Evolutionary conservation across 164 flowering plant genomes (phyloP).

Genomic region (Pachysandra terminalis): DNA sequence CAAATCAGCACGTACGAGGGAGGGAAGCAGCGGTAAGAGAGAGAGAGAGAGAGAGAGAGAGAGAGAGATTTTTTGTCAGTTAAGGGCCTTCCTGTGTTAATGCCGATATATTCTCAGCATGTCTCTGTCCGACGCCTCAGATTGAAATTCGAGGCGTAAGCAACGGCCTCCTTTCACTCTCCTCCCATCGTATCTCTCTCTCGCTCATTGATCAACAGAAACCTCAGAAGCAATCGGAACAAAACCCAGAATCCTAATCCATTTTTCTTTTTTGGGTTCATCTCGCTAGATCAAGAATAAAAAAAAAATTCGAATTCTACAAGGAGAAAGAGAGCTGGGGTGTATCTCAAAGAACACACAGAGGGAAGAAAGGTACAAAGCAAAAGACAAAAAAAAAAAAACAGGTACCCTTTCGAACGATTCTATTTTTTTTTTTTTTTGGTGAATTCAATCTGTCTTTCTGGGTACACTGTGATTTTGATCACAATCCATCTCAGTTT

Average conservation of each 20-base stretch:
- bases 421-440: neutral
- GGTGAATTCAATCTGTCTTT: neutral
- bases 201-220: neutral
- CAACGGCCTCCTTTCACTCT: conserved; percentile 23
- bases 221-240: conserved; percentile 5
- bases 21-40: neutral
- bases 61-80: conserved; percentile 7
- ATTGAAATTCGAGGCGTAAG: conserved; percentile 30
- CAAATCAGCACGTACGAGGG: too few species aligned
- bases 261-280: conserved; percentile 15
- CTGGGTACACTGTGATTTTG: neutral
- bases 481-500: neutral
- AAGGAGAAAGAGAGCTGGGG: neutral
- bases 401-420: neutral
- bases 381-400: too few species aligned
- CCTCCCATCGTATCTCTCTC: too few species aligned
- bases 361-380: neutral
- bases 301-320: neutral
- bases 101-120: conserved; percentile 43
- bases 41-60: neutral
- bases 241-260: conserved; percentile 11
- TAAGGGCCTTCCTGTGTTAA: conserved; percentile 18
- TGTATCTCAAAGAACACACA: neutral
- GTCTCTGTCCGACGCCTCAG: conserved; percentile 31
- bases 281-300: neutral